Evolutionary conservation across 2,329 filamentous ascomycete species (phyloP).

Genomic region (Ilyonectria destructans): DNA sequence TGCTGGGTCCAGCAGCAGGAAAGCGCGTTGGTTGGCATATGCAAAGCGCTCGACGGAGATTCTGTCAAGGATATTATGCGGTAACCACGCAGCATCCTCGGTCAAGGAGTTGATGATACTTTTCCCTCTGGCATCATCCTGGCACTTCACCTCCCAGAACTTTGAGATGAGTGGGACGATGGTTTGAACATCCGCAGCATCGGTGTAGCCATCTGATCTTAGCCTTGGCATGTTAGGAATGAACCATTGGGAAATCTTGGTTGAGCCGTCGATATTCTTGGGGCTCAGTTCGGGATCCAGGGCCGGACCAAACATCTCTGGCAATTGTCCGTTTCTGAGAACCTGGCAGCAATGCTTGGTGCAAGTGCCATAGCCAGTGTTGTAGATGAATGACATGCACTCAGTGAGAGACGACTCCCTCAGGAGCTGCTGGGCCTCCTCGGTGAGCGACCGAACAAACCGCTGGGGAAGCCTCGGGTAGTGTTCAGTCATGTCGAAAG

Average conservation of each 20-base stretch:
- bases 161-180: not conserved
- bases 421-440: not conserved
- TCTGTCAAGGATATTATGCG: too few relatives aligned
- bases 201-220: too few relatives aligned
- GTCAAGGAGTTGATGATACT: too few relatives aligned
- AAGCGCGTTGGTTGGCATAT: not conserved
- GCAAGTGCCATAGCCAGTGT: conserved; percentile 20
- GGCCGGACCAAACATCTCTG: not conserved
- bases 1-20: not conserved
- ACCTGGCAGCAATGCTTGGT: conserved; percentile 7
- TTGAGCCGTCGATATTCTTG: not conserved
- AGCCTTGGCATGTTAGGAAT: not conserved
- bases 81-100: too few relatives aligned
- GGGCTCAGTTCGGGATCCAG: not conserved
- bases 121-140: too few relatives aligned
- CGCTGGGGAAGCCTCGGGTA: too few relatives aligned
- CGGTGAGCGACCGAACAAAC: not conserved
- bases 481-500: not conserved
- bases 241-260: conserved; percentile 10
- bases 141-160: not conserved
- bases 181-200: too few relatives aligned
- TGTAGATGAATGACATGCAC: conserved; percentile 21
- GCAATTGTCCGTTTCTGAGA: accelerated
- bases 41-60: not conserved
- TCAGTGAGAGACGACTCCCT: not conserved